Evolutionary conservation across 2,329 filamentous ascomycete species (phyloP), one percentile per base, ranked within the genome.

Genomic region (Fusarium sp.): DNA sequence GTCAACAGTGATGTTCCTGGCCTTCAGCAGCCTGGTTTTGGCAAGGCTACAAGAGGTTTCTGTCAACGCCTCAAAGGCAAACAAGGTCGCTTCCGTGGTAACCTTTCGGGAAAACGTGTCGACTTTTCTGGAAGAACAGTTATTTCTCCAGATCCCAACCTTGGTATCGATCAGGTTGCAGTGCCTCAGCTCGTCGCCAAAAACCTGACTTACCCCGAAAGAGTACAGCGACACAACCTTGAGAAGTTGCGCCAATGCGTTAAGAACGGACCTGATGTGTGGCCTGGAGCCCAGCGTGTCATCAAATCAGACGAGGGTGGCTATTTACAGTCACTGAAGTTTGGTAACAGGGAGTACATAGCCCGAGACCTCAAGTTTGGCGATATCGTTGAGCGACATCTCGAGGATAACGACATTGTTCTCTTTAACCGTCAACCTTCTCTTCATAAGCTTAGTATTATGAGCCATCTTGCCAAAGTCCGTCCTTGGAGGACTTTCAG

Each of bases 381-480:
- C 12, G 95, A 99, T 75, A 82, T 94, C 32, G 94, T 99, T 6
- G 93, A 99, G 74, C 89, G 95, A 28, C 95, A 99, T 79, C 84
- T 99, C 2, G 92, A 97, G 74, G 94, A 99, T 72, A 91, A 92
- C 44, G 95, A 99, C 74, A 91, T 98, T 67, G 94, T 98, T 2
- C 86, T 99, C 1, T 99, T 99, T 84, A 99, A 99, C 74, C 92
- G 95, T 61, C 95, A 99, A 73, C 95, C 95, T 0, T 99, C 95
- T 2, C 85, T 99, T 8, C 95, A 99, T 83, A 99, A 98, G 77
- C 90, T 99, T 65, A 97, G 92, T 88, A 99, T 99, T 76, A 93
- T 99, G 79, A 94, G 91, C 73, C 95, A 99, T 80, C 88, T 91
- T 72, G 95, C 90, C 69, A 97, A 97, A 76, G 88, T 99, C 44